Conservation (phyloP, 192 early-diverging fungal species). For the Backusella mclennaniae region DNA sequence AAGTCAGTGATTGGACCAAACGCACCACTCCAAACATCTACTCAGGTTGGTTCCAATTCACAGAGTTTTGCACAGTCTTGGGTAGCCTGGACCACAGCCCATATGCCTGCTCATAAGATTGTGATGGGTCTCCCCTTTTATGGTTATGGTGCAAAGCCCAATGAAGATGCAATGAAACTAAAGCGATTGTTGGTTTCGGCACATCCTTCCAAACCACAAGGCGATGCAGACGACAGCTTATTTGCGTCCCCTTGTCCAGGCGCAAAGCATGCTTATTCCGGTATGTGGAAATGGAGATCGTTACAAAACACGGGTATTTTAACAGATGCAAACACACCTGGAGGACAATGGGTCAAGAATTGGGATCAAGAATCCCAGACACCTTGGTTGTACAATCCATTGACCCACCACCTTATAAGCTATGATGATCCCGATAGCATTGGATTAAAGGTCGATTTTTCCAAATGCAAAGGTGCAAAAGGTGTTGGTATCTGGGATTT, state of each 20-base stretch:
- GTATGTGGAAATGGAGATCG: slow-evolving; percentile 11
- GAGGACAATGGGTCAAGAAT: slow-evolving; percentile 57
- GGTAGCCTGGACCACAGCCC: neutral
- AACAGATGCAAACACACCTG: neutral
- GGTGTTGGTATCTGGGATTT: slow-evolving; percentile 64
- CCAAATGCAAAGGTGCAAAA: slow-evolving; percentile 49
- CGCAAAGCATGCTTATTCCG: neutral
- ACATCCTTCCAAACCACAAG: neutral
- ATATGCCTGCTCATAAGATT: slow-evolving; percentile 7
- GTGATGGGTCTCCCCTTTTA: slow-evolving; percentile 4
- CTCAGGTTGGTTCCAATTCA: neutral
- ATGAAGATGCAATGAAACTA: neutral
- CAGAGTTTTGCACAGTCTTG: slow-evolving; percentile 1
- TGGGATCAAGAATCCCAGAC: slow-evolving; percentile 63
- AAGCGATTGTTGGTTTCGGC: neutral
- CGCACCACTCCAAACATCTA: slow-evolving; percentile 4
- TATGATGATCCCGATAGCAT: slow-evolving; percentile 68
- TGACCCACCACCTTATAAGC: slow-evolving; percentile 59
- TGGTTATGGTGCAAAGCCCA: neutral
- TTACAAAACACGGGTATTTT: neutral
- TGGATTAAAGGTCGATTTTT: slow-evolving; percentile 55
- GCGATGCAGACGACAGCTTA: neutral
- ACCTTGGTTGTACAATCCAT: slow-evolving; percentile 71
- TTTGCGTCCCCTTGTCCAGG: neutral
- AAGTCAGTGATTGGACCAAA: slow-evolving; percentile 10